A percentile compares a stretch with the other conserved stretches of the same genome.
Evolutionary conservation across 225 moss, liverwort and hornwort genomes (phyloP).

Genomic region (Takakia lepidozioides): DNA sequence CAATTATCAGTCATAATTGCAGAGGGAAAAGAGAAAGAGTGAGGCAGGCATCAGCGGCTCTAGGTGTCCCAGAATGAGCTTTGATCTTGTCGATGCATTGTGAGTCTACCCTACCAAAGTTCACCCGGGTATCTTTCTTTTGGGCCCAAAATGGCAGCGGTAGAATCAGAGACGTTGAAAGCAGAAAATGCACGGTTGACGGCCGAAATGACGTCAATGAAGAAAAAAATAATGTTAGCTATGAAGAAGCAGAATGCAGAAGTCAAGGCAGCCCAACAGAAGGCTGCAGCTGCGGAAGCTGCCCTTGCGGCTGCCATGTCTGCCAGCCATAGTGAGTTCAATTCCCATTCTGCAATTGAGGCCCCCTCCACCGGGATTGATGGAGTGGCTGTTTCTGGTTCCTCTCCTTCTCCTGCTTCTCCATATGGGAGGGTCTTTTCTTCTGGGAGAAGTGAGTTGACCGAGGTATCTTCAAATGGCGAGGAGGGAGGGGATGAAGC

Average conservation of each 20-base stretch:
- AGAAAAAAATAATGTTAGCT: slow-evolving; percentile 75
- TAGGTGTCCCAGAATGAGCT: too few relatives aligned
- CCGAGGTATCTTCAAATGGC: slow-evolving; percentile 9
- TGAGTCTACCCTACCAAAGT: too few relatives aligned
- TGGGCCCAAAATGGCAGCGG: slow-evolving; percentile 26
- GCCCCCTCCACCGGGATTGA: too few relatives aligned
- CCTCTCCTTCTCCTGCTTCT: too few relatives aligned
- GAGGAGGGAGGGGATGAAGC: slow-evolving; percentile 1
- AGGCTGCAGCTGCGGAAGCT: slow-evolving; percentile 80
- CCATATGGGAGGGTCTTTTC: too few relatives aligned
- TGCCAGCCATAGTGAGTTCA: slow-evolving; percentile 18
- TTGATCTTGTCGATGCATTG: too few relatives aligned
- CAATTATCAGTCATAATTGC: too few relatives aligned
- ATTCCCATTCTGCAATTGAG: slow-evolving; percentile 24
- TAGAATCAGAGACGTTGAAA: slow-evolving; percentile 44
- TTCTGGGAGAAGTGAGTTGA: too few relatives aligned
- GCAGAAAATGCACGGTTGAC: slow-evolving; percentile 69
- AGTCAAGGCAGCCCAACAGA: slow-evolving; percentile 65
- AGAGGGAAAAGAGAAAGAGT: too few relatives aligned
- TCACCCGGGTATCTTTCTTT: too few relatives aligned
- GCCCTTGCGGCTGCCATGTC: slow-evolving; percentile 41
- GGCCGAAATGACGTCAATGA: slow-evolving; percentile 75
- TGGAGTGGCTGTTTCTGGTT: too few relatives aligned
- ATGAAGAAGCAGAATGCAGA: slow-evolving; percentile 83
- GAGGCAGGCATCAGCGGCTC: too few relatives aligned